Percentiles rank a stretch among this genome's conserved stretches.
phyloP scores from a whole-genome alignment of 495 filamentous ascomycete species.

The Neurospora sp. region DNA sequence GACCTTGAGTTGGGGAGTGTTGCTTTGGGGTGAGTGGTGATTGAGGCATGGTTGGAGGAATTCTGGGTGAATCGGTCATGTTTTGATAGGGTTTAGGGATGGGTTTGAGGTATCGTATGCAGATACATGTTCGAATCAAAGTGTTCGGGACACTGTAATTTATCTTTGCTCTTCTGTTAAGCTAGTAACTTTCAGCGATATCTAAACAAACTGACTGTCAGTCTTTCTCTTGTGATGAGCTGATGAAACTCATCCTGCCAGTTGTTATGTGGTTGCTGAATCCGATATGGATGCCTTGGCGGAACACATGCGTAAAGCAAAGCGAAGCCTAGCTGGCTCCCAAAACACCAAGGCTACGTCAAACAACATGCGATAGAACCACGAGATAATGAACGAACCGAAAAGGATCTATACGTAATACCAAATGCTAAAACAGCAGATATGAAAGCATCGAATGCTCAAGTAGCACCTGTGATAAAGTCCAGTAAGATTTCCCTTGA shows the following conservation, averaged over 20 bases:
- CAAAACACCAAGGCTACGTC: neutral
- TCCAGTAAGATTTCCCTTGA: neutral
- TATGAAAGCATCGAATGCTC: neutral
- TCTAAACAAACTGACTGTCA: neutral
- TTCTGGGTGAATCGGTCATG: neutral
- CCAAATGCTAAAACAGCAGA: neutral
- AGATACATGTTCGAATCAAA: neutral
- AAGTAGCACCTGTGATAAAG: neutral
- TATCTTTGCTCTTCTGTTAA: neutral
- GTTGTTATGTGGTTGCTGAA: too few relatives aligned
- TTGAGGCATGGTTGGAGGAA: neutral
- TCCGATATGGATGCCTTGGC: neutral
- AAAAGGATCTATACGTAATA: neutral
- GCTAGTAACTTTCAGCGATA: neutral
- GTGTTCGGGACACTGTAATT: neutral
- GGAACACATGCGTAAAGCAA: neutral
- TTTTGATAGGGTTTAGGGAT: neutral
- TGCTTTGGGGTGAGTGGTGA: neutral
- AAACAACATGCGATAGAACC: neutral
- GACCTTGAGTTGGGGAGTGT: constrained; percentile 33
- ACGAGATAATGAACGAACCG: neutral
- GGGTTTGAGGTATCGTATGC: neutral
- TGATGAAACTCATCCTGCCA: neutral
- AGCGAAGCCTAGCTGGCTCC: neutral
- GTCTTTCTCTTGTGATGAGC: neutral